These are phyloP conservation scores for Dryas alaskensis DNA, from an alignment of 306 rosid genomes.

Conservation along the genomic window DNA sequence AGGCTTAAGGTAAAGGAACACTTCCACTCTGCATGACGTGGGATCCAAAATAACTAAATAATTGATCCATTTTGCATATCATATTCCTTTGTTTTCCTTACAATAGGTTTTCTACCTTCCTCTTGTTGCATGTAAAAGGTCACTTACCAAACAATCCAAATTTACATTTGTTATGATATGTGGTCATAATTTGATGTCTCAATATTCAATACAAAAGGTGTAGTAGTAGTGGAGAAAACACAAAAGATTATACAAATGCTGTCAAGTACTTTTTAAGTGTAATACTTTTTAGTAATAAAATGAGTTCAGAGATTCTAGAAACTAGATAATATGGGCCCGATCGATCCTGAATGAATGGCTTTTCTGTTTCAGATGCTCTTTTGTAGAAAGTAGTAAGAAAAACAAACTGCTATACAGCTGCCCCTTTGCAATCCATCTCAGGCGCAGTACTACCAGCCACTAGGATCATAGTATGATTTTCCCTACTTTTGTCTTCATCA, in stretches of 20 bases:
- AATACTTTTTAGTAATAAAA: neutral
- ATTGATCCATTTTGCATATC: no score
- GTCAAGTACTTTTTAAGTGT: neutral
- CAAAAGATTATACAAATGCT: neutral
- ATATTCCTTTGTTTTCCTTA: neutral
- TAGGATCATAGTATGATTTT: neutral
- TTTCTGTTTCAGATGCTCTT: neutral
- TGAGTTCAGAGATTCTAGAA: slow-evolving; percentile 11
- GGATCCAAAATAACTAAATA: no score
- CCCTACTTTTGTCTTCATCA: neutral
- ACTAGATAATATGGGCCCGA: neutral
- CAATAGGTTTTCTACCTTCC: neutral
- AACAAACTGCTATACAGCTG: no score
- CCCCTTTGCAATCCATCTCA: neutral
- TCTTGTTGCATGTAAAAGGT: neutral
- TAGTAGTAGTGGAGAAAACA: neutral
- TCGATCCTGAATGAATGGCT: neutral
- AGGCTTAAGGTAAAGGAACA: no score
- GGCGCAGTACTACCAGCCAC: neutral
- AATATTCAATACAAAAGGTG: neutral
- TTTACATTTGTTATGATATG: neutral
- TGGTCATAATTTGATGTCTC: neutral
- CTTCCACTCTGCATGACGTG: no score
- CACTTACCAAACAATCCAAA: neutral
- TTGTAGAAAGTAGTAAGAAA: neutral